phyloP scores from a whole-genome alignment of 257 asterid genomes.

The Oldenlandia corymbosa region DNA sequence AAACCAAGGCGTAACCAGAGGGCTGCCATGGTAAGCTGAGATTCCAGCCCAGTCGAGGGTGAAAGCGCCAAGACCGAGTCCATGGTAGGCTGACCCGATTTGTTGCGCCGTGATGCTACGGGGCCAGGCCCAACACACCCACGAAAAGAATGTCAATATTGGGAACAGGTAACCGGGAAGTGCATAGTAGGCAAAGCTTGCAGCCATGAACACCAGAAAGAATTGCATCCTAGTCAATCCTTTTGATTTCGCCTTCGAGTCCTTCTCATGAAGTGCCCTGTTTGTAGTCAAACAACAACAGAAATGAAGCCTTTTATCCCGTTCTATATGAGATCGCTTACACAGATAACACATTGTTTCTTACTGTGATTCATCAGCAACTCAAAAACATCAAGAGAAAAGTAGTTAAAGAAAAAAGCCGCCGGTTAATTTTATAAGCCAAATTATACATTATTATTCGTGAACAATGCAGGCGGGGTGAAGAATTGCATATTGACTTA shows the following conservation, averaged over 20 bases:
- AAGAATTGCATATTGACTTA: too few species aligned
- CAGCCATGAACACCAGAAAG: conserved; percentile 67
- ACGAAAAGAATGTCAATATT: conserved; percentile 87
- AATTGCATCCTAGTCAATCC: conserved; percentile 83
- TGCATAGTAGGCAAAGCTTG: conserved; percentile 70
- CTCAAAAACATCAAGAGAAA: too few species aligned
- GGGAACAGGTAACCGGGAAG: conserved; percentile 90
- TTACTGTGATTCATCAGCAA: too few species aligned
- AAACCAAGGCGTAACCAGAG: conserved; percentile 80
- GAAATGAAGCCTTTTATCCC: not conserved
- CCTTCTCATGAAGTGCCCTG: conserved; percentile 98
- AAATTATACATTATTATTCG: too few species aligned
- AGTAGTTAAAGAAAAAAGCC: too few species aligned
- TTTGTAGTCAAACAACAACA: not conserved
- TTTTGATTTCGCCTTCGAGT: conserved; percentile 42
- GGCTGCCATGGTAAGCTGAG: conserved; percentile 97
- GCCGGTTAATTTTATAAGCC: too few species aligned
- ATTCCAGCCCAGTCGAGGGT: conserved; percentile 99
- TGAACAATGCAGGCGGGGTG: too few species aligned
- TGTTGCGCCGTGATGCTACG: conserved; percentile 91
- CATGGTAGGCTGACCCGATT: conserved; percentile 91
- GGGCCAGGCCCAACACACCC: conserved; percentile 99
- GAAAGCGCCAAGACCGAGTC: conserved; percentile 97
- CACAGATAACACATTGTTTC: too few species aligned
- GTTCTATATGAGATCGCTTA: not conserved